Base-by-base conservation (phyloP, 495 filamentous ascomycete species). In the Aspergillus wentii region DNA sequence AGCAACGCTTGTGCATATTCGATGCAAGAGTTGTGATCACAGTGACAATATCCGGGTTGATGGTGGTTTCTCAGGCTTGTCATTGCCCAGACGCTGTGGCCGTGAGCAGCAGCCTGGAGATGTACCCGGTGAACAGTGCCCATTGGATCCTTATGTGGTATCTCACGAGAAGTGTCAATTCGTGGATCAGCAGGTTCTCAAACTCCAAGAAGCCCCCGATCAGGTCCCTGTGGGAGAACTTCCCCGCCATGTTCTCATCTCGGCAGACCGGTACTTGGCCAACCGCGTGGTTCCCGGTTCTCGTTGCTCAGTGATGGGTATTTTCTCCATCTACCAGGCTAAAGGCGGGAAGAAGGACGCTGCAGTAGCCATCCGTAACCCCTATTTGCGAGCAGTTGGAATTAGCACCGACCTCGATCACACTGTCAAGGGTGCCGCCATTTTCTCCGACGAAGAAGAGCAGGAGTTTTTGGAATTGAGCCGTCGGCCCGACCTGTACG, bases 141-240 rank as follows among this genome's bases (percentile, higher is more conserved):
- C 91, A 1, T 67, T 97, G 46, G 92, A 99, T 52, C 94, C 94
- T 5, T 99, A 95, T 56, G 90, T 91, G 43, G 83, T 99, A 21
- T 72, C 91, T 7, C 94, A 99, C 57, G 94, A 97, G 60, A 89
- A 85, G 53, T 94, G 85, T 43, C 79, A 83, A 44, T 99, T 99
- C 57, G 90, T 96, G 53, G 94, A 99, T 52, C 94, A 97, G 51
- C 94, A 99, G 56, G 86, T 97, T 30, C 81, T 99, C 50, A 99
- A 99, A 64, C 78, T 99, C 6, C 94, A 99, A 59, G 94, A 99
- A 63, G 94, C 94, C 9, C 94, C 94, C 5, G 94, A 99, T 55
- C 89, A 96, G 56, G 92, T 99, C 0, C 94, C 94, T 1, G 94
- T 99, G 1, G 94, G 94, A 59, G 94, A 99, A 61, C 70, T 99